Evolutionary conservation across 1,284 basidiomycete genomes (phyloP).

Genomic region (Moesziomyces sp.): DNA sequence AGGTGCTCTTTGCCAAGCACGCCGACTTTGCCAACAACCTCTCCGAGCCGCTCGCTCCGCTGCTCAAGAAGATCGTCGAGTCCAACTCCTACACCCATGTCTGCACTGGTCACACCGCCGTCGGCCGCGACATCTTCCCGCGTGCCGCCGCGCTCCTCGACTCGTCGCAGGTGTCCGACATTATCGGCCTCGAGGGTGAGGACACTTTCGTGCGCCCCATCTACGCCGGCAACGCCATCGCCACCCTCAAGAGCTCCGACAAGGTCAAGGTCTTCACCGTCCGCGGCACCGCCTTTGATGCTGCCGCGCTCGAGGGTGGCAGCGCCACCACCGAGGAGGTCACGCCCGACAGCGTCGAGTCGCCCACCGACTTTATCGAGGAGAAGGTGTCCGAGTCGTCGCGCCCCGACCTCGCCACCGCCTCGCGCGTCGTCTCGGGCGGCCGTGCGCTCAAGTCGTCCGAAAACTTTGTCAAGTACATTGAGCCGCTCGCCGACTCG

Average conservation of each 20-base stretch:
- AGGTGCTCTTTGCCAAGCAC: constrained; percentile 69
- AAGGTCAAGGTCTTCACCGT: constrained; percentile 94
- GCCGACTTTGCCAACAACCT: constrained; percentile 69
- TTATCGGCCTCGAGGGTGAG: constrained; percentile 83
- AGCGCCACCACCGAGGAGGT: constrained; percentile 75
- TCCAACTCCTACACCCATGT: constrained; percentile 80
- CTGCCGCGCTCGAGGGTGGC: constrained; percentile 71
- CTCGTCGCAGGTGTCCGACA: constrained; percentile 79
- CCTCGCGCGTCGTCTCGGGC: constrained; percentile 89
- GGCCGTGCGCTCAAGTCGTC: constrained; percentile 95
- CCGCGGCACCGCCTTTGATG: constrained; percentile 90
- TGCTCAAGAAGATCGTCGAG: constrained; percentile 71
- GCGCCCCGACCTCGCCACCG: constrained; percentile 89
- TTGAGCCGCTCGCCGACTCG: constrained; percentile 92
- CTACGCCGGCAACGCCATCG: constrained; percentile 97
- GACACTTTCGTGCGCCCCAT: constrained; percentile 91
- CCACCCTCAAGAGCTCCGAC: constrained; percentile 85
- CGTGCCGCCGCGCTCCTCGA: constrained; percentile 87
- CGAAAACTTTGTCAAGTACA: constrained; percentile 86
- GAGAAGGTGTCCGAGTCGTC: constrained; percentile 90
- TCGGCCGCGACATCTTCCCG: constrained; percentile 81
- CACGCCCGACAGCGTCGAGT: constrained; percentile 75
- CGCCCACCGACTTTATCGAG: constrained; percentile 77
- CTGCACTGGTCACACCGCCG: constrained; percentile 80
- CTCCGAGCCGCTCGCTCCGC: constrained; percentile 70